Base-by-base conservation (phyloP, 2,329 filamentous ascomycete genomes). In the Zymoseptoria tritici region DNA sequence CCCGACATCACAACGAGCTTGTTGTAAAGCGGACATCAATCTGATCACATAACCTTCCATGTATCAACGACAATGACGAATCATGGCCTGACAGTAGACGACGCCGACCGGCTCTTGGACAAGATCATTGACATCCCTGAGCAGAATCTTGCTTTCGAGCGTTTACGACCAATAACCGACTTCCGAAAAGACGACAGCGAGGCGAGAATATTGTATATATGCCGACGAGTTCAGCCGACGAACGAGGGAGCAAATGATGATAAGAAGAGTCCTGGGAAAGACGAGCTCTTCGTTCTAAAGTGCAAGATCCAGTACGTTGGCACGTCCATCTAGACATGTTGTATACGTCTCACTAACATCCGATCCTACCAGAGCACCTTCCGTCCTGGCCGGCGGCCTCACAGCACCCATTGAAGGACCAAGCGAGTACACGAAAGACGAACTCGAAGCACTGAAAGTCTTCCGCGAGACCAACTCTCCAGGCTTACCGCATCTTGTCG, bases 121-220 rank as follows among this genome's bases (percentile, higher is more conserved):
- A 51, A 42, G 16, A 62, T 57, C 16, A 55, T 66, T 9, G 49
- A 60, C 9, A 61, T 66, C 24, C 62, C 64, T 1, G 57, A 58
- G 2, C 56, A 60, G n/a, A 52, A 56, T 36, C 49, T 61, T 24
- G 46, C 51, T 2, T 67, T 65, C 26, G 65, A 71, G 52, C 59
- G 67, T 13, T 19, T 66, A 1, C 55, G 59, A 50, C 56, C 66
- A 9, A 71, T 72, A 19, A 72, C 70, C 52, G 68, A 72, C 58
- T 72, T 69, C 57, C 66, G 70, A 24, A 66, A 70, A 52, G 69
- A 70, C 57, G 67, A 70, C 42, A 62, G 59, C 46, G 70, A 71
- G 57, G 66, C 67, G 22, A 61, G 70, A 19, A 67, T 71, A 50
- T 55, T 72, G 26, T 72, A 66, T 49, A 60, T 66, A 13, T 72